Evolutionary conservation across 129 eudicot species (phyloP), one percentile per base, ranked within the genome.

Genomic region (Artemisia argyi): DNA sequence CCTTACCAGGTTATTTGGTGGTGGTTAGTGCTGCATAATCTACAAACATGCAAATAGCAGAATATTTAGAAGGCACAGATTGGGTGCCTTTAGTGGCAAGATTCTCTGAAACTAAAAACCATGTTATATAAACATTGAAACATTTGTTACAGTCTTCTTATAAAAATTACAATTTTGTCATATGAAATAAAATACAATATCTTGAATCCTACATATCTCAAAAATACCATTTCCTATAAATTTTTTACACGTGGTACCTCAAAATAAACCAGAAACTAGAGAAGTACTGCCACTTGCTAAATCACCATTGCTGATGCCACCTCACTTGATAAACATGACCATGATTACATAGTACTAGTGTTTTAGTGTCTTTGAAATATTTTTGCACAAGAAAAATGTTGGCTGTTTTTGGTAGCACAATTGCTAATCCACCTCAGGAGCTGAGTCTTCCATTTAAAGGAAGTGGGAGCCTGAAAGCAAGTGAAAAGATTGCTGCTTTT

Each of bases 341-440:
- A 63, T 64, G 12, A 65, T 68, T 50, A 61, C 1, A 19, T 42
- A 11, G 35, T 59, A 65, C 46, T 19, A 79, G 52, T 12, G 60
- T 61, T 26, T 56, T 17, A 15, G 14, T 16, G 64, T 7, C 9
- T 18, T 16, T 50, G 62, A 22, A 53, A 32, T 54, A 15, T 24
- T 18, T 44, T 18, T 53, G 56, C 50, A 11, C 22, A 35, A n/a
- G 20, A 66, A 60, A 79, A 66, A 84, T 87, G 88, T 81, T 81
- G 78, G 86, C 86, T 15, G 80, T 81, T 69, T 83, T 81, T 61
- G 75, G 76, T 47, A 71, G 79, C 53, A 60, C 82, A 5, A 65
- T 79, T 13, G 79, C 67, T 13, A 78, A 79, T 57, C 85, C 81
- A n/a, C 92, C 86, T 5, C 19, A 76, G 54, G 92, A 78, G 64